Evolutionary conservation across 164 flowering plant genomes (phyloP).

Genomic region (Platanus orientalis): DNA sequence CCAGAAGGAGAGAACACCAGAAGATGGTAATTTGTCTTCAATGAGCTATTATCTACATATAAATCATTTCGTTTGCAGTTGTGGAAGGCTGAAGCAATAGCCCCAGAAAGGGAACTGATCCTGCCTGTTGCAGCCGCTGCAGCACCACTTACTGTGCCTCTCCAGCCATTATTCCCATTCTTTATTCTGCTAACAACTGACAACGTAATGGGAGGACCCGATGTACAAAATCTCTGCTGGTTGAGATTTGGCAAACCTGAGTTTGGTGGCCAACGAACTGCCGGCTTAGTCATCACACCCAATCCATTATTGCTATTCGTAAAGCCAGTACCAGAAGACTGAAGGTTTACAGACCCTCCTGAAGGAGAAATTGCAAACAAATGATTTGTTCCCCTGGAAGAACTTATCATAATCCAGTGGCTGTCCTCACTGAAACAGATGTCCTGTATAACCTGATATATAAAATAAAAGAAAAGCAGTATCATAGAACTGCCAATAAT

Average conservation of each 20-base stretch:
- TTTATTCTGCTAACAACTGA: slow-evolving; percentile 67
- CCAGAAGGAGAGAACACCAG: slow-evolving; percentile 77
- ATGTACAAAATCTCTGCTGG: slow-evolving; percentile 32
- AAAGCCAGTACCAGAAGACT: slow-evolving; percentile 23
- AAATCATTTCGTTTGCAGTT: slow-evolving; percentile 37
- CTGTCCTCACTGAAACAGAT: slow-evolving; percentile 79
- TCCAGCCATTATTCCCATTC: slow-evolving; percentile 72
- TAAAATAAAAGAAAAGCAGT: background rate
- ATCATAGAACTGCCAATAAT: background rate
- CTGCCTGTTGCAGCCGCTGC: slow-evolving; percentile 79
- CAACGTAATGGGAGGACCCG: slow-evolving; percentile 62
- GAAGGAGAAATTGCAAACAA: slow-evolving; percentile 63
- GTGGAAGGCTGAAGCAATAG: slow-evolving; percentile 65
- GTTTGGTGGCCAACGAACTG: slow-evolving; percentile 33
- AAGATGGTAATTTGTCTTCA: slow-evolving; percentile 44
- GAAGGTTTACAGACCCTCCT: slow-evolving; percentile 40
- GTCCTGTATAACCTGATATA: slow-evolving; percentile 73
- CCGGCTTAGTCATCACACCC: slow-evolving; percentile 20
- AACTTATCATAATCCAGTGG: slow-evolving; percentile 75
- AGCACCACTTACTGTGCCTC: slow-evolving; percentile 61
- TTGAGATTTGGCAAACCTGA: slow-evolving; percentile 25
- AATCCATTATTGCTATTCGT: slow-evolving; percentile 20
- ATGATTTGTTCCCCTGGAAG: slow-evolving; percentile 86
- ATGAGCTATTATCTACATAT: slow-evolving; percentile 16
- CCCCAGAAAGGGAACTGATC: slow-evolving; percentile 44